A percentile compares a stretch with the other conserved stretches of the same genome.
These are phyloP conservation scores for Phytomonas serpens DNA, from an alignment of 208 protist species.

Conservation along the genomic window DNA sequence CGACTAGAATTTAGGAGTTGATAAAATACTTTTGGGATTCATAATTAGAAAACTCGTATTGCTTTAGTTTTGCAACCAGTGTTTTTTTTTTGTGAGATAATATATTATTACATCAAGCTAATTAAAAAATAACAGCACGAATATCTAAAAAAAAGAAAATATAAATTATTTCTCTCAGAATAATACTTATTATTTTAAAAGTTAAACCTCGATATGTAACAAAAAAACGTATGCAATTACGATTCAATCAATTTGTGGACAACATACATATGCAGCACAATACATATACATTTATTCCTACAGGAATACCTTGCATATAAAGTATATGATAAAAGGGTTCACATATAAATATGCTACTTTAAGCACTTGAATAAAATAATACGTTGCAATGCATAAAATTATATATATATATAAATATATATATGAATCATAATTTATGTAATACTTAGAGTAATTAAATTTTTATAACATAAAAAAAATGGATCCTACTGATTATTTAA, in stretches of 20 bases:
- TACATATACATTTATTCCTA: background rate
- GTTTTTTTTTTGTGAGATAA: background rate
- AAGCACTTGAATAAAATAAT: background rate
- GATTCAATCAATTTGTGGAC: background rate
- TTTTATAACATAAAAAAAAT: background rate
- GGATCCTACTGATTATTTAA: background rate
- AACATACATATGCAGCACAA: background rate
- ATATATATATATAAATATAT: background rate
- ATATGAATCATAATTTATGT: background rate
- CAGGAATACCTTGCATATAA: background rate
- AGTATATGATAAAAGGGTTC: background rate
- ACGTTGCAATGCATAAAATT: background rate
- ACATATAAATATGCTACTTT: too few relatives aligned
- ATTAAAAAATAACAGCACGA: slow-evolving; percentile 1
- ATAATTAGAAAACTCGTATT: slow-evolving; percentile 12
- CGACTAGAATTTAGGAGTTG: background rate
- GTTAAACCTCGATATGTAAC: background rate
- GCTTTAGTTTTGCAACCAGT: background rate
- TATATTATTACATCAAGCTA: background rate
- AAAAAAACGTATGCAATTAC: background rate
- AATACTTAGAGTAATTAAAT: background rate
- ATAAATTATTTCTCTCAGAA: too few relatives aligned
- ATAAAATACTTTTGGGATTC: background rate
- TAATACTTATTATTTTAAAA: too few relatives aligned
- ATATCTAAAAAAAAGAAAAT: background rate